Evolutionary conservation across 768 basidiomycete species (phyloP).

Genomic region (Mycena sanguinolenta): DNA sequence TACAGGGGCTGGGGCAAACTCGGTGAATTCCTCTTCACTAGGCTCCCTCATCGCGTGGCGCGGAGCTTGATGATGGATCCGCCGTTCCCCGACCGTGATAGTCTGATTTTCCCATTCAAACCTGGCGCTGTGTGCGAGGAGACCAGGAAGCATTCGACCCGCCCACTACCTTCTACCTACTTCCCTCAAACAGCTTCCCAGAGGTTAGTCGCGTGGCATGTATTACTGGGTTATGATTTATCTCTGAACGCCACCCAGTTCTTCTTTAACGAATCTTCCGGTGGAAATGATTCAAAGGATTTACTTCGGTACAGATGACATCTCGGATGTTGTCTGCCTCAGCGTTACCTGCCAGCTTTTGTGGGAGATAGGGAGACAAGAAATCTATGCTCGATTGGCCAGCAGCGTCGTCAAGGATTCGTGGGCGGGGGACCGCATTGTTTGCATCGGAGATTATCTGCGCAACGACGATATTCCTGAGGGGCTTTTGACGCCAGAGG

Average conservation of each 20-base stretch:
- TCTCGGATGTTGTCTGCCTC: neutral
- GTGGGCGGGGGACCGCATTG: neutral
- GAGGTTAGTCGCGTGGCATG: neutral
- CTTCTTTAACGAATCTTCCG: neutral
- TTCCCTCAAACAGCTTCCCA: neutral
- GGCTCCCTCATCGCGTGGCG: neutral
- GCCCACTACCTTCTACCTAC: no score
- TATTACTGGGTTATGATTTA: neutral
- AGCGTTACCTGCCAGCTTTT: conserved; percentile 20
- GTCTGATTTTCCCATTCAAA: neutral
- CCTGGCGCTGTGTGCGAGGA: neutral
- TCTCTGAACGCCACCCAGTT: neutral
- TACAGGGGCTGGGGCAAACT: conserved; percentile 21
- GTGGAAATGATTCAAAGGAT: conserved; percentile 4
- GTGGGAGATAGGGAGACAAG: conserved; percentile 4
- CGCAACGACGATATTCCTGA: neutral
- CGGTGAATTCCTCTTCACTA: conserved; percentile 7
- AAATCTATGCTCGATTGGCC: conserved; percentile 11
- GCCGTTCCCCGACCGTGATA: conserved; percentile 18
- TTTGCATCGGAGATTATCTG: neutral
- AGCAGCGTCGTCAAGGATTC: neutral
- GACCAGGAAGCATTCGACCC: no score
- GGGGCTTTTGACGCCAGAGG: neutral
- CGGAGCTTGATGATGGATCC: neutral
- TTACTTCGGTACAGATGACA: neutral